Base-by-base conservation (phyloP, 1,284 basidiomycete genomes). In the Sporisorium graminicola region DNA sequence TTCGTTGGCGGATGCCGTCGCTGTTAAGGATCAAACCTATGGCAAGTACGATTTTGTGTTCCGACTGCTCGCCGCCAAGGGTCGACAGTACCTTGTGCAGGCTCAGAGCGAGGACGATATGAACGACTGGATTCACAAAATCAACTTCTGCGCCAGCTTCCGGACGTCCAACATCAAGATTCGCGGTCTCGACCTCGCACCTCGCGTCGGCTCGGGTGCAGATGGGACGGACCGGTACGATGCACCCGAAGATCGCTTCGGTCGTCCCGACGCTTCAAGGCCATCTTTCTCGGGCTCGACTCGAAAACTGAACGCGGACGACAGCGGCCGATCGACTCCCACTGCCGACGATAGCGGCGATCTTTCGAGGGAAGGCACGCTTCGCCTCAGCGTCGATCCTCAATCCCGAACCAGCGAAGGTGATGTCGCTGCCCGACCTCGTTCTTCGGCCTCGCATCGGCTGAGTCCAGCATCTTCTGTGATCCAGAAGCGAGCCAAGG, bases 101-200 rank as follows among this genome's bases (percentile, higher is more conserved):
- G 90, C 93, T 5, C 85, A 88, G 13, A 89, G 90, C 79, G 91
- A 92, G 77, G 86, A 88, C 54, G 93, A 95, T 74, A 90, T 94
- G 88, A 93, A 96, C 83, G 90, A 92, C 74, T 99, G 96, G 96
- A 91, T 98, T 75, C 90, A 92, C 35, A 89, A 90, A 49, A 94
- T 99, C 85, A 99, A 99, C 86, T 98, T 97, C 85, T 95, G 94
- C 8, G 92, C 94, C 68, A 89, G 93, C 9, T 98, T 98, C 90
- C 94, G 92, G 86, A 91, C 93, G 2, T 89, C 91, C 9, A 92
- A 92, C n/a, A 89, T 98, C 47, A 90, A 91, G 51, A 94, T 97
- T 89, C 91, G 94, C 16, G 89, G 92, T 0, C 86, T 79, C 5
- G 81, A 78, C 53, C 62, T 69, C 12, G 68, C 74, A 14, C 67